Percentiles rank a stretch among this genome's conserved stretches.
Conservation (phyloP, 352 stramenopile species). For the Phytopythium litorale region DNA sequence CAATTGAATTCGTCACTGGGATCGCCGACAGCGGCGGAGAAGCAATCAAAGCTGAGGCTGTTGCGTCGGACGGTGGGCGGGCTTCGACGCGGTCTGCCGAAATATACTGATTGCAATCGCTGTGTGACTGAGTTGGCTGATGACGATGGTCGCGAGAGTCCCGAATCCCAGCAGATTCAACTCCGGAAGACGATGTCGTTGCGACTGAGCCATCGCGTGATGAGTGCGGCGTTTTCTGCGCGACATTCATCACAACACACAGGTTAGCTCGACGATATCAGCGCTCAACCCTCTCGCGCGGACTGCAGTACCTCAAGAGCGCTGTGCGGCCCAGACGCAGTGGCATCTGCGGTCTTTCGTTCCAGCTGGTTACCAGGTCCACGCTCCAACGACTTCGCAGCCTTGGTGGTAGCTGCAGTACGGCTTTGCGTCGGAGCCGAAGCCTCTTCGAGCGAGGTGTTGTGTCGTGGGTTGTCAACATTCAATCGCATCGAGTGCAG, state of each 20-base stretch:
- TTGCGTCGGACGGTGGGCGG: background rate
- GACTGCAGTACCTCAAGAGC: background rate
- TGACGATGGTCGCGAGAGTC: background rate
- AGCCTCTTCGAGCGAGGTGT: conserved; percentile 6
- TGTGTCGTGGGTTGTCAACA: conserved; percentile 3
- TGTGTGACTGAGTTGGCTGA: background rate
- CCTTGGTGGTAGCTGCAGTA: background rate
- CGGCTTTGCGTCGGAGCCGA: background rate
- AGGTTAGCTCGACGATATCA: background rate
- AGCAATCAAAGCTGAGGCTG: background rate
- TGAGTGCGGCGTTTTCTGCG: background rate
- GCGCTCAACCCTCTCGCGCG: background rate
- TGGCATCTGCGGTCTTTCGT: background rate
- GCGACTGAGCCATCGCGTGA: background rate
- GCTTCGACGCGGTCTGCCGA: background rate
- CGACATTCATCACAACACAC: background rate
- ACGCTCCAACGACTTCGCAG: background rate
- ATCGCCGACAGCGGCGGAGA: background rate
- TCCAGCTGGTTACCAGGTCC: background rate
- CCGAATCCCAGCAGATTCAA: background rate
- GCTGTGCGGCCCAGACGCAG: background rate
- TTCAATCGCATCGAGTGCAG: background rate
- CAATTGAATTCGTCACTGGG: background rate
- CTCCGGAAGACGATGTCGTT: background rate
- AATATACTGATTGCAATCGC: background rate